A percentile compares a stretch with the other conserved stretches of the same genome.
These are phyloP conservation scores for Mediolabrus comicus DNA, from an alignment of 108 stramenopile species.

Conservation along the genomic window DNA sequence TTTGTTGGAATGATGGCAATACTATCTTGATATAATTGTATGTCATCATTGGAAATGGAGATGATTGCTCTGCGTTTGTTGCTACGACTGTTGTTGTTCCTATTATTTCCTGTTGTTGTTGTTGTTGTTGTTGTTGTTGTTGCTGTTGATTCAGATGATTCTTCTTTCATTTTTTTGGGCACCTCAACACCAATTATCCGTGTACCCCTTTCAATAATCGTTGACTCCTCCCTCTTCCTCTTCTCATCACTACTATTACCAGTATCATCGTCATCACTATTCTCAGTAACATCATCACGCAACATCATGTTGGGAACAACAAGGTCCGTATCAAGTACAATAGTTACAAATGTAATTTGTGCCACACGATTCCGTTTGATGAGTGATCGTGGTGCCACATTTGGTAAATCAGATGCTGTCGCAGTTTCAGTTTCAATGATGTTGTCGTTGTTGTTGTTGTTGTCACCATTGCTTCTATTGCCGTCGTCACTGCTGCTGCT, in stretches of 20 bases:
- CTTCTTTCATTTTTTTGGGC: neutral
- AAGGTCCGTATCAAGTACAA: neutral
- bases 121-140: neutral
- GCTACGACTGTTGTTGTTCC: neutral
- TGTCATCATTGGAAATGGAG: neutral
- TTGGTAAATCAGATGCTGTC: too few relatives aligned
- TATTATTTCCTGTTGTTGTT: neutral
- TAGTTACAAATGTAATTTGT: constrained; percentile 1
- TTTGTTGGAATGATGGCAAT: constrained; percentile 45
- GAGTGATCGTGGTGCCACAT: constrained; percentile 9
- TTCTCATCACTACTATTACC: too few relatives aligned
- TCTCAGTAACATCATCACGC: too few relatives aligned
- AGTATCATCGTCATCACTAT: too few relatives aligned
- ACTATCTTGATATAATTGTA: constrained; percentile 42
- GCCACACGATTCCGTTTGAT: constrained; percentile 9
- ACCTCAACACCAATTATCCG: neutral
- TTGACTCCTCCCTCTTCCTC: too few relatives aligned
- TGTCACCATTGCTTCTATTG: neutral
- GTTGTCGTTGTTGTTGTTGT: neutral
- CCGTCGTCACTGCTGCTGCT: neutral
- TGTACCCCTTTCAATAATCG: neutral
- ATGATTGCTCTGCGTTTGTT: constrained; percentile 1
- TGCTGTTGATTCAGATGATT: too few relatives aligned
- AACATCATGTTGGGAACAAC: neutral
- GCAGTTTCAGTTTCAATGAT: too few relatives aligned